Evolutionary conservation across 345 rosid species (phyloP).

Genomic region (Sisymbrium irio): DNA sequence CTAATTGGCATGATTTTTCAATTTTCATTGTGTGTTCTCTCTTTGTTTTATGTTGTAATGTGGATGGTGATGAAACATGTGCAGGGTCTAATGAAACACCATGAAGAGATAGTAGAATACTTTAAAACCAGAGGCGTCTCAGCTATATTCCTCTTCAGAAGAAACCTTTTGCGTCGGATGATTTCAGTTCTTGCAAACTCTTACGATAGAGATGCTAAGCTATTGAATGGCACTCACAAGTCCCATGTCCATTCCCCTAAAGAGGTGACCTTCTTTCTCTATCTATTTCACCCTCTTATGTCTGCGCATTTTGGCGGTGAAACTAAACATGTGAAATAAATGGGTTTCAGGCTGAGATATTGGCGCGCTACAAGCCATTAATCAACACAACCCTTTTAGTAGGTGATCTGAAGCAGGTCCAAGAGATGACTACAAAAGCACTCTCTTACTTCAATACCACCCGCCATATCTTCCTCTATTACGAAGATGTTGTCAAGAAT

Average conservation of each 20-base stretch:
- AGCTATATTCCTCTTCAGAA: slow-evolving; percentile 81
- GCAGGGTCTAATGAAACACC: slow-evolving; percentile 91
- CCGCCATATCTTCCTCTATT: slow-evolving; percentile 74
- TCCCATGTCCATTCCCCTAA: slow-evolving; percentile 90
- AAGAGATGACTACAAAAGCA: slow-evolving; percentile 66
- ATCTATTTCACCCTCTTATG: neutral
- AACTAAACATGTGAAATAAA: slow-evolving; percentile 14
- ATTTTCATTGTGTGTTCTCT: neutral
- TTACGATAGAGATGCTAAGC: slow-evolving; percentile 76
- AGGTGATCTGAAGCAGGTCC: slow-evolving; percentile 61
- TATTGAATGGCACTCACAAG: slow-evolving; percentile 89
- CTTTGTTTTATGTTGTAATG: neutral
- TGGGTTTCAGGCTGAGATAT: slow-evolving; percentile 80
- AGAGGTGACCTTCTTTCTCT: slow-evolving; percentile 49
- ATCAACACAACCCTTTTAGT: slow-evolving; percentile 65
- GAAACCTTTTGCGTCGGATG: slow-evolving; percentile 88
- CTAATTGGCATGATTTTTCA: neutral
- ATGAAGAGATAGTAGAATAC: slow-evolving; percentile 78
- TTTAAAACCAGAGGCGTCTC: slow-evolving; percentile 82
- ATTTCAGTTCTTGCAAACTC: slow-evolving; percentile 94
- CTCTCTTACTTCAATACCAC: slow-evolving; percentile 79
- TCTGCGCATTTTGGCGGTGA: neutral
- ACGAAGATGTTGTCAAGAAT: slow-evolving; percentile 87
- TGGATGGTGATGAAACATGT: slow-evolving; percentile 18
- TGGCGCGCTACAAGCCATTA: slow-evolving; percentile 82